These are phyloP conservation scores for Kregervanrija fluxuum DNA, from an alignment of 805 yeast species.

Conservation along the genomic window DNA sequence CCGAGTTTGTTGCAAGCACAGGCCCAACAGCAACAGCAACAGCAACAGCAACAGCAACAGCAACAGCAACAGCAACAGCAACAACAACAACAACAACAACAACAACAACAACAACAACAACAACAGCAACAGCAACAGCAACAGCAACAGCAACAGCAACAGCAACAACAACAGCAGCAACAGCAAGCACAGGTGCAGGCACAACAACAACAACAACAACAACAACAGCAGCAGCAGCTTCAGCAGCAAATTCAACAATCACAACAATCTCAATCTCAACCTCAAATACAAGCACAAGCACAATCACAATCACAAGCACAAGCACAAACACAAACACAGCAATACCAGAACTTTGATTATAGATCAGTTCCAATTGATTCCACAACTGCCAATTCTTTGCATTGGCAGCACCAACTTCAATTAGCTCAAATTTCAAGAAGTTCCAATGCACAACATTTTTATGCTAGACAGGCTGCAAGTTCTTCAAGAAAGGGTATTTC, in stretches of 20 bases:
- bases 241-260: conserved; percentile 22
- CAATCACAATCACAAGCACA: conserved; percentile 28
- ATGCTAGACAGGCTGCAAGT: conserved; percentile 78
- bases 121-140: conserved; percentile 21
- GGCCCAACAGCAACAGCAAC: conserved; percentile 21
- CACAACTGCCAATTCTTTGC: conserved; percentile 30
- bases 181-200: conserved; percentile 19
- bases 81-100: conserved; percentile 20
- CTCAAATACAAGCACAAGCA: conserved; percentile 18
- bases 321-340: conserved; percentile 26
- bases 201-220: conserved; percentile 17
- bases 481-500: conserved; percentile 41
- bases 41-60: conserved; percentile 9
- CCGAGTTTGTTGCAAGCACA: conserved; percentile 2
- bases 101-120: conserved; percentile 7
- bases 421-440: conserved; percentile 65
- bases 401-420: conserved; percentile 78
- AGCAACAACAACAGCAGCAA: conserved; percentile 12
- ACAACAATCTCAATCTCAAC: conserved; percentile 13
- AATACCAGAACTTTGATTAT: conserved; percentile 9
- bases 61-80: conserved; percentile 13
- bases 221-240: conserved; percentile 12
- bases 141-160: conserved; percentile 17
- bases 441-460: conserved; percentile 65
- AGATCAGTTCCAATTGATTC: conserved; percentile 28